A percentile compares a stretch with the other conserved stretches of the same genome.
Conservation (phyloP, 306 rosid species). For the Cucurbita ficifolia region DNA sequence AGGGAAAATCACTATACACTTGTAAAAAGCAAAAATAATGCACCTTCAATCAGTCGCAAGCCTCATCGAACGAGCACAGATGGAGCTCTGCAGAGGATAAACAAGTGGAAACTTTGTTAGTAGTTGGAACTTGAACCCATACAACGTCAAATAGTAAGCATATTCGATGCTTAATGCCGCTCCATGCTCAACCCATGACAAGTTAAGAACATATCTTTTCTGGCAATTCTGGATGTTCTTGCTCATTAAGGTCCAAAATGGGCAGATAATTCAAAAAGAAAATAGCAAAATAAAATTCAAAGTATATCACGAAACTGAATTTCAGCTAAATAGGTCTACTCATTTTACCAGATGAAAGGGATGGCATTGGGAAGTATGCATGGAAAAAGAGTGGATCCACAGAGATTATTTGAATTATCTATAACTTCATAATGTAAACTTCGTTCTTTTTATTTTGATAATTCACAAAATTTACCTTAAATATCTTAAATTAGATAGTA, state of each 20-base stretch:
- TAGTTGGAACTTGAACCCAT: neutral
- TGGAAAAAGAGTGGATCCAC: neutral
- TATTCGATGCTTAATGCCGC: neutral
- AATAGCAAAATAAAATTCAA: neutral
- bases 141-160: neutral
- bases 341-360: neutral
- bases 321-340: neutral
- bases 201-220: neutral
- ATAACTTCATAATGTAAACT: neutral
- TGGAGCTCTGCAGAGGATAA: neutral
- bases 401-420: neutral
- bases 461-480: neutral
- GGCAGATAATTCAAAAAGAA: neutral
- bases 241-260: neutral
- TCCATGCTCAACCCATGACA: neutral
- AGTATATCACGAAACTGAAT: neutral
- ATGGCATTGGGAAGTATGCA: neutral
- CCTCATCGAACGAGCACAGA: neutral
- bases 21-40: slow-evolving; percentile 8
- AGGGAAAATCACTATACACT: slow-evolving; percentile 40
- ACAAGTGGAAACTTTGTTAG: neutral
- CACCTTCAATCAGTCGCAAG: slow-evolving; percentile 14
- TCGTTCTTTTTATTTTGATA: neutral
- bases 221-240: neutral
- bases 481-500: neutral